phyloP scores from a whole-genome alignment of 257 asterid genomes.

The Marsdenia floribunda region DNA sequence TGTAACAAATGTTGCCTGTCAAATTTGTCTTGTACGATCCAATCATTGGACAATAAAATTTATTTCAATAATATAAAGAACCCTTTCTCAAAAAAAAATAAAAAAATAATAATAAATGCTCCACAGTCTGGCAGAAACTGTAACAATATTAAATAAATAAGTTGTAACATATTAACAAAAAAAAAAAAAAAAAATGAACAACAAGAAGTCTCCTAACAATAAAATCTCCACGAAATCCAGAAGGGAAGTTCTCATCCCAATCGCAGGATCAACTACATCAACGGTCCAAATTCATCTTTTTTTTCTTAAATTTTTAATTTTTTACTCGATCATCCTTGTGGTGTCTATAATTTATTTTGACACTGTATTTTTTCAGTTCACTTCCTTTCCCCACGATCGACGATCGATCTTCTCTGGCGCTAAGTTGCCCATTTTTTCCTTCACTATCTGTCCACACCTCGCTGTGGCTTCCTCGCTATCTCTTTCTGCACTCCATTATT shows the following conservation, averaged over 20 bases:
- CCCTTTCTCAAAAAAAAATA: too few species aligned
- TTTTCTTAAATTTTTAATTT: too few species aligned
- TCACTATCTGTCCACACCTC: background rate
- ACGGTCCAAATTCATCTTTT: background rate
- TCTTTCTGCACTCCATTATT: background rate
- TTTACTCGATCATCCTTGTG: background rate
- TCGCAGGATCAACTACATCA: slow-evolving; percentile 16
- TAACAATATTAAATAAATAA: too few species aligned
- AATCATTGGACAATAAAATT: too few species aligned
- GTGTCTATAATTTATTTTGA: background rate
- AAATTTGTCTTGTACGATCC: too few species aligned
- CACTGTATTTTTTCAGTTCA: background rate
- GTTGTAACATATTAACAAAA: too few species aligned
- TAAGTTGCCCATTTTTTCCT: background rate
- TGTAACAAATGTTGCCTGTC: too few species aligned
- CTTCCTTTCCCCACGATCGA: background rate
- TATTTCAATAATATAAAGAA: too few species aligned
- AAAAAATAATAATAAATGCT: background rate
- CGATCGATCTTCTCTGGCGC: slow-evolving; percentile 14
- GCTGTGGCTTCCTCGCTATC: background rate
- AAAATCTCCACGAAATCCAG: background rate
- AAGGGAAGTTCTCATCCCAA: background rate
- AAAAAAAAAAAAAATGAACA: too few species aligned
- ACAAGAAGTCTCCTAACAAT: too few species aligned
- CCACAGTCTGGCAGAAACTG: background rate